These are phyloP conservation scores for Amphibolis antarctica DNA, from an alignment of 106 monocot species.

Conservation along the genomic window DNA sequence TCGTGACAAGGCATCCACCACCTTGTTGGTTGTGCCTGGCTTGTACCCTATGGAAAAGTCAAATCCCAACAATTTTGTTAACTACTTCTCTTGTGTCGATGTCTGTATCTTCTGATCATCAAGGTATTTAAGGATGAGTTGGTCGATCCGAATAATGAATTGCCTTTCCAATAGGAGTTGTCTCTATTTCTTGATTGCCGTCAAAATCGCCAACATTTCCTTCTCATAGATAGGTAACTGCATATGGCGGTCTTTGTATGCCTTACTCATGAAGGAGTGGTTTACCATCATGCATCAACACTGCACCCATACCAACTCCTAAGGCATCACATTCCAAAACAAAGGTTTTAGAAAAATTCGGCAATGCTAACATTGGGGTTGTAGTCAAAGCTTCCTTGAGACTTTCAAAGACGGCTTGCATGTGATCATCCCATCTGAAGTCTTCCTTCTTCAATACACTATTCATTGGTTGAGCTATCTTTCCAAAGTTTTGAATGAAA, in stretches of 20 bases:
- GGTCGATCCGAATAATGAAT: background rate
- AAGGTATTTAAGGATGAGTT: background rate
- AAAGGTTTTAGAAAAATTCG: background rate
- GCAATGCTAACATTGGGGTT: background rate
- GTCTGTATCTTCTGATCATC: background rate
- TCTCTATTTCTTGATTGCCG: background rate
- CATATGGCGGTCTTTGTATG: background rate
- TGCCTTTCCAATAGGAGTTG: background rate
- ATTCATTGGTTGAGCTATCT: background rate
- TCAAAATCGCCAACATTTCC: background rate
- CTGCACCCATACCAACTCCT: background rate
- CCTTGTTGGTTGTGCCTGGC: background rate
- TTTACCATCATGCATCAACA: background rate
- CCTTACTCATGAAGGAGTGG: background rate
- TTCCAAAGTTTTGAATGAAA: background rate
- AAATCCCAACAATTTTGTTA: slow-evolving; percentile 1
- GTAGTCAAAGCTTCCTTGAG: background rate
- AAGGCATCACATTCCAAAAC: slow-evolving; percentile 2
- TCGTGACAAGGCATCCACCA: slow-evolving; percentile 1
- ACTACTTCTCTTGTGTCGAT: background rate
- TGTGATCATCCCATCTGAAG: background rate
- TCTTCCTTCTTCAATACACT: background rate
- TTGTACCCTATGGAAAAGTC: slow-evolving; percentile 4
- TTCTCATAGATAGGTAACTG: slow-evolving; percentile 2
- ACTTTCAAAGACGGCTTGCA: background rate